A percentile compares a stretch with the other conserved stretches of the same genome.
These are phyloP conservation scores for Tricholoma matsutake DNA, from an alignment of 768 basidiomycete genomes.

Conservation along the genomic window DNA sequence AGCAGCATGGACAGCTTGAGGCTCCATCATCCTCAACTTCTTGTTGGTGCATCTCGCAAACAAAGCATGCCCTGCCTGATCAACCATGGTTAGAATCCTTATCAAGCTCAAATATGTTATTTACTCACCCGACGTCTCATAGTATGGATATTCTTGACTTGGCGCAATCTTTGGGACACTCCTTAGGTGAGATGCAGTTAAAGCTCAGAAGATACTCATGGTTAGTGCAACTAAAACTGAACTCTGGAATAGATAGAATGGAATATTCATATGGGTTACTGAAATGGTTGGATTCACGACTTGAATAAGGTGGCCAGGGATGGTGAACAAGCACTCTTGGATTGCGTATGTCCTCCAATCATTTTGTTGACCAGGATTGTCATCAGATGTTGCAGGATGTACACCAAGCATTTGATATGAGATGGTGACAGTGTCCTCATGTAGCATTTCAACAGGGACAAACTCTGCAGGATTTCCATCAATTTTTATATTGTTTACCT, in stretches of 20 bases:
- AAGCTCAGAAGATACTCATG: background rate
- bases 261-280: background rate
- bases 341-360: constrained; percentile 16
- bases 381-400: too few relatives aligned
- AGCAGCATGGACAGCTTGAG: too few relatives aligned
- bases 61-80: too few relatives aligned
- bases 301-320: constrained; percentile 16
- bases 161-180: too few relatives aligned
- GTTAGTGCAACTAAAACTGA: constrained; percentile 4
- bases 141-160: constrained; percentile 4
- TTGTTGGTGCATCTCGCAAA: too few relatives aligned
- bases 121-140: background rate
- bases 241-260: too few relatives aligned
- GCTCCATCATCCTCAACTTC: too few relatives aligned
- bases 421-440: constrained; percentile 6
- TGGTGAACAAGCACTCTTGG: constrained; percentile 4
- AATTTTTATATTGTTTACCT: too few relatives aligned
- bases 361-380: constrained; percentile 5
- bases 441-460: constrained; percentile 11
- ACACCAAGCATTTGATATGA: too few relatives aligned
- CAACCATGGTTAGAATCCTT: too few relatives aligned
- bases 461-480: constrained; percentile 1
- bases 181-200: background rate
- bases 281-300: constrained; percentile 14
- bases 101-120: too few relatives aligned